A percentile compares a stretch with the other conserved stretches of the same genome.
These are phyloP conservation scores for Aquanectria penicillioides DNA, from an alignment of 2,329 filamentous ascomycete species.

Conservation along the genomic window DNA sequence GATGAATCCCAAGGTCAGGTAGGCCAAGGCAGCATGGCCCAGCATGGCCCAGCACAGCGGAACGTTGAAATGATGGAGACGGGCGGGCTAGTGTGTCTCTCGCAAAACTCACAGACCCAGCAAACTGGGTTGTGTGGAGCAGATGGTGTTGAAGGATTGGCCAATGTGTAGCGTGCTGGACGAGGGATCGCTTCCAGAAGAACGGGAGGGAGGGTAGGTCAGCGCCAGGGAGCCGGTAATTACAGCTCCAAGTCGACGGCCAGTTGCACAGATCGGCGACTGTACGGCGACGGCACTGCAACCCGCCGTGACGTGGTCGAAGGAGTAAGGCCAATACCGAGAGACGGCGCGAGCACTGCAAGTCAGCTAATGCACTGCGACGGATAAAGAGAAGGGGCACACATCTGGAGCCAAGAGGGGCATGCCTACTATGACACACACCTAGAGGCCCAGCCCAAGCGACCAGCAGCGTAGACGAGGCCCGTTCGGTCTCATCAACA, in stretches of 20 bases:
- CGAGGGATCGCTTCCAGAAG: conserved; percentile 39
- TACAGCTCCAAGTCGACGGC: conserved; percentile 27
- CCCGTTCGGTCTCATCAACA: conserved; percentile 22
- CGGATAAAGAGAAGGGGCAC: conserved; percentile 21
- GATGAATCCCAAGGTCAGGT: conserved; percentile 8
- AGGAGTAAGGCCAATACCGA: conserved; percentile 25
- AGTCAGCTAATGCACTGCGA: conserved; percentile 29
- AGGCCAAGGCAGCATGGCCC: no score
- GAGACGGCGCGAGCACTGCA: conserved; percentile 24
- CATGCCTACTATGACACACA: background rate
- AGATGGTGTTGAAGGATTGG: conserved; percentile 26
- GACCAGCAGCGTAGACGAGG: conserved; percentile 3
- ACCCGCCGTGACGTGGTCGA: conserved; percentile 41
- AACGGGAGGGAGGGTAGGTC: conserved; percentile 36
- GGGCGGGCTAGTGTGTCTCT: no score
- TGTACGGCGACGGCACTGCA: conserved; percentile 34
- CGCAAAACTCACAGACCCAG: conserved; percentile 30
- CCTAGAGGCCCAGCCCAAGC: background rate
- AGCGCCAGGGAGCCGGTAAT: conserved; percentile 33
- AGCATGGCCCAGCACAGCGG: conserved; percentile 20
- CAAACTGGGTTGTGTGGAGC: conserved; percentile 37
- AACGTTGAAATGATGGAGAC: conserved; percentile 22
- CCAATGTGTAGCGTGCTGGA: conserved; percentile 25
- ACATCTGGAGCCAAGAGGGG: no score
- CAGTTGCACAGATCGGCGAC: conserved; percentile 27